Percentiles rank a stretch among this genome's conserved stretches.
Evolutionary conservation across 164 flowering plant species (phyloP).

Genomic region (Aristolochia californica): DNA sequence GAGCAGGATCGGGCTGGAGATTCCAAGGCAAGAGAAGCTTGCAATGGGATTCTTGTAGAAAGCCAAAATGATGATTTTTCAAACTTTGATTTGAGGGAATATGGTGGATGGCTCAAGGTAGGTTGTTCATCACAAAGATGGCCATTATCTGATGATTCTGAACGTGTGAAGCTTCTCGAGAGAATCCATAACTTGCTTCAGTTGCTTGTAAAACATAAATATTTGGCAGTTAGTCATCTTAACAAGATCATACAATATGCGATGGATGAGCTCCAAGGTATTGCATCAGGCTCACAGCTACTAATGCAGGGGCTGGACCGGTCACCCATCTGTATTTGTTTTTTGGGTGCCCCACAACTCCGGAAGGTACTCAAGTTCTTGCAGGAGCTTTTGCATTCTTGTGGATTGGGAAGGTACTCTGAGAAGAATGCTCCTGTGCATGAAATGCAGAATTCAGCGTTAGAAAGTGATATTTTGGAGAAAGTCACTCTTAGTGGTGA

Average conservation of each 20-base stretch:
- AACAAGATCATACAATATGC: slow-evolving; percentile 65
- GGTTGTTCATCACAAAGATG: slow-evolving; percentile 38
- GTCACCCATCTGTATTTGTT: slow-evolving; percentile 80
- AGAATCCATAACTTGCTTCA: slow-evolving; percentile 56
- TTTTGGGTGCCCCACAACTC: slow-evolving; percentile 68
- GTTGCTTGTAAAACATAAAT: slow-evolving; percentile 58
- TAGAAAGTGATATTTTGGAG: slow-evolving; percentile 36
- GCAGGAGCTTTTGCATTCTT: slow-evolving; percentile 71
- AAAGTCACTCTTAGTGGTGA: slow-evolving; percentile 50
- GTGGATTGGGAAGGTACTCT: slow-evolving; percentile 53
- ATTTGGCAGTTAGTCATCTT: slow-evolving; percentile 70
- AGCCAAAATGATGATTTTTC: slow-evolving; percentile 20
- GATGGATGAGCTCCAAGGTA: slow-evolving; percentile 63
- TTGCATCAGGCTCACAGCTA: slow-evolving; percentile 49
- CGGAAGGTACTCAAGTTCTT: slow-evolving; percentile 63
- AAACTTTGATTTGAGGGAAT: slow-evolving; percentile 27
- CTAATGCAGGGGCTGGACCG: slow-evolving; percentile 53
- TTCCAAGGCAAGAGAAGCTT: slow-evolving; percentile 15
- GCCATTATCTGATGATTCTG: slow-evolving; percentile 79
- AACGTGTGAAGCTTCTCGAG: slow-evolving; percentile 68
- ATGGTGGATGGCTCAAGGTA: slow-evolving; percentile 18
- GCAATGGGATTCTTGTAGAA: slow-evolving; percentile 19
- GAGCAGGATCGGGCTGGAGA: background rate
- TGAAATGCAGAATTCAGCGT: slow-evolving; percentile 25
- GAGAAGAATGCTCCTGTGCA: slow-evolving; percentile 44